Percentiles rank a stretch among this genome's conserved stretches.
Evolutionary conservation across 805 yeast species (phyloP).

Genomic region (Hanseniaspora thailandica): DNA sequence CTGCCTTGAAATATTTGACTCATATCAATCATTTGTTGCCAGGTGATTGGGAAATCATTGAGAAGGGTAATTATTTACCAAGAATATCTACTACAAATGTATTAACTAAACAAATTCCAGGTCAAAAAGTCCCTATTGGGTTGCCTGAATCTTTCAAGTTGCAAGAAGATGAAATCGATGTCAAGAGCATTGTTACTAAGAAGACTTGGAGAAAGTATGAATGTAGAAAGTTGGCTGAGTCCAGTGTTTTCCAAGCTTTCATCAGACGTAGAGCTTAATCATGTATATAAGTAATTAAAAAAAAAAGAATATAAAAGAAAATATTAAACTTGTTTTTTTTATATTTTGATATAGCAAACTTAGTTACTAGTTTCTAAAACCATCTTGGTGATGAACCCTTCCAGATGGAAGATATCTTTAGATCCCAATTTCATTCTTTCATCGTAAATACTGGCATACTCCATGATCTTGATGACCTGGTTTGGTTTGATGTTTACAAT

Average conservation of each 20-base stretch:
- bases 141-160: conserved; percentile 14
- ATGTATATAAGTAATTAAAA: conserved; percentile 4
- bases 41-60: conserved; percentile 78
- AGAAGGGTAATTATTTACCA: conserved; percentile 43
- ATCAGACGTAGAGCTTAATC: conserved; percentile 1
- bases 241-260: not conserved
- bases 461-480: conserved; percentile 34
- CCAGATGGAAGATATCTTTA: conserved; percentile 86
- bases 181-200: conserved; percentile 8
- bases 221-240: conserved; percentile 16
- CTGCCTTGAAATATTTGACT: conserved; percentile 80
- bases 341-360: no score
- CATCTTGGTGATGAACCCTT: conserved; percentile 80
- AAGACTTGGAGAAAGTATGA: conserved; percentile 14
- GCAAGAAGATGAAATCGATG: conserved; percentile 2
- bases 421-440: conserved; percentile 77
- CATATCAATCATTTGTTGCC: conserved; percentile 88
- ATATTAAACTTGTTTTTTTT: no score
- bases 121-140: conserved; percentile 13
- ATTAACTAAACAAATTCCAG: conserved; percentile 11
- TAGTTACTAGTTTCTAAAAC: conserved; percentile 59
- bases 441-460: conserved; percentile 57
- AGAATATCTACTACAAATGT: conserved; percentile 34
- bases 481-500: conserved; percentile 24
- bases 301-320: conserved; percentile 2